phyloP scores from a whole-genome alignment of 768 basidiomycete genomes.

The Trametes meyenii region DNA sequence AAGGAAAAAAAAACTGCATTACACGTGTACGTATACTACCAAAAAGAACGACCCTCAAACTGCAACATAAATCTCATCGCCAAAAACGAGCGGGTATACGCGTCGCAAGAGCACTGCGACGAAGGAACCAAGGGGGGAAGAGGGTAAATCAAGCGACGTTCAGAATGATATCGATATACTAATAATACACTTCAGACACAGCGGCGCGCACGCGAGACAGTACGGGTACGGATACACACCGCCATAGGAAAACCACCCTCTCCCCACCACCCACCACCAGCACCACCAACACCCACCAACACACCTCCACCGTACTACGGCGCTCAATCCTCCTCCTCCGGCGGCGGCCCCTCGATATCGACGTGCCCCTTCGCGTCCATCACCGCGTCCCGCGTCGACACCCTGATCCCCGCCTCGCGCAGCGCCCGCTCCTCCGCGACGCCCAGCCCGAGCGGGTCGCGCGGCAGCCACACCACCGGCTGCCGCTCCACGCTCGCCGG shows the following conservation, averaged over 20 bases:
- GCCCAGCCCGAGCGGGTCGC: conserved; percentile 67
- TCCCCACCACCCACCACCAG: neutral
- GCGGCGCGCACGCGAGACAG: neutral
- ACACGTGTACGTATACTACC: neutral
- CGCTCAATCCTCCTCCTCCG: conserved; percentile 31
- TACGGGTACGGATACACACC: neutral
- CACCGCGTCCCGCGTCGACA: conserved; percentile 48
- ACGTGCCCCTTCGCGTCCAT: conserved; percentile 69
- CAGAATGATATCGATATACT: neutral
- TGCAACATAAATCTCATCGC: no score
- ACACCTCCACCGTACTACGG: no score
- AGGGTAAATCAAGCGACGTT: neutral
- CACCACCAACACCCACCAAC: neutral
- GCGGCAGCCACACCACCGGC: conserved; percentile 83
- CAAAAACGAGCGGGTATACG: neutral
- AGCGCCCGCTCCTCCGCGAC: conserved; percentile 66
- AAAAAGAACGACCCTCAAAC: neutral
- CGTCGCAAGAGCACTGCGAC: neutral
- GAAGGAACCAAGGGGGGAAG: no score
- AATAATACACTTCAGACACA: neutral
- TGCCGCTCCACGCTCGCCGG: conserved; percentile 79
- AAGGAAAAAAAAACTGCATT: no score
- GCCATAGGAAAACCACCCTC: neutral
- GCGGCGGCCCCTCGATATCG: conserved; percentile 49
- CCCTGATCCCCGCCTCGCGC: conserved; percentile 52